Conservation (phyloP, 108 stramenopile species). For the Nitzschia sp. region DNA sequence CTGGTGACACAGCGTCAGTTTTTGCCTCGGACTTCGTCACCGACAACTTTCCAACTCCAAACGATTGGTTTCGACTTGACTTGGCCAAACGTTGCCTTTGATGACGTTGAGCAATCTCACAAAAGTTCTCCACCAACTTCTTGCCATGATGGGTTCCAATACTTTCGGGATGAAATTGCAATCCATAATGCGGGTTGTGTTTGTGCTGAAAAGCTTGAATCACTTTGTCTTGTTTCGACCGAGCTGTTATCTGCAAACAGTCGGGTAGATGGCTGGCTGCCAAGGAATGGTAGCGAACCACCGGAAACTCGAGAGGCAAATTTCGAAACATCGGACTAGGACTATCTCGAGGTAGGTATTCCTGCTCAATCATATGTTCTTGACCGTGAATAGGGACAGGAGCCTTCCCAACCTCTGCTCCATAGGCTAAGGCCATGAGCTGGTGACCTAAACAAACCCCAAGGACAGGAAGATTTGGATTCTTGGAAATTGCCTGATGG, state of each 20-base stretch:
- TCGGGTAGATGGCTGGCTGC: conserved; percentile 42
- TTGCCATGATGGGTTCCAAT: conserved; percentile 81
- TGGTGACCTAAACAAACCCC: conserved; percentile 96
- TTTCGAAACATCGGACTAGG: conserved; percentile 36
- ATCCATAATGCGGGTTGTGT: conserved; percentile 83
- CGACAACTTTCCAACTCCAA: not conserved
- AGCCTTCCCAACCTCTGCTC: conserved; percentile 44
- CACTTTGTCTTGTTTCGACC: conserved; percentile 33
- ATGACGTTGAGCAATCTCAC: conserved; percentile 29
- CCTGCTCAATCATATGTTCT: conserved; percentile 49
- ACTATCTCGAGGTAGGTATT: not conserved
- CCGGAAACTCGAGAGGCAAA: conserved; percentile 49
- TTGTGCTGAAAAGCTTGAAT: conserved; percentile 82
- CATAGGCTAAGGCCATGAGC: conserved; percentile 74
- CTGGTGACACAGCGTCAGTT: not conserved
- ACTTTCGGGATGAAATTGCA: conserved; percentile 95
- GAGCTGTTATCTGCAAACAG: conserved; percentile 19
- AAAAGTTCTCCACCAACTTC: conserved; percentile 63
- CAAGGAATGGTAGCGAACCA: conserved; percentile 94
- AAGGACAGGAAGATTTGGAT: conserved; percentile 69
- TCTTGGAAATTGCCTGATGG: conserved; percentile 48
- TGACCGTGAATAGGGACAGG: conserved; percentile 88
- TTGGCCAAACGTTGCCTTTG: not conserved
- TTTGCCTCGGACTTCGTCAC: not conserved
- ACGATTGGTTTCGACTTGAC: not conserved